Conservation (phyloP, 2,329 filamentous ascomycete species). For the Pseudopyricularia cyperi region DNA sequence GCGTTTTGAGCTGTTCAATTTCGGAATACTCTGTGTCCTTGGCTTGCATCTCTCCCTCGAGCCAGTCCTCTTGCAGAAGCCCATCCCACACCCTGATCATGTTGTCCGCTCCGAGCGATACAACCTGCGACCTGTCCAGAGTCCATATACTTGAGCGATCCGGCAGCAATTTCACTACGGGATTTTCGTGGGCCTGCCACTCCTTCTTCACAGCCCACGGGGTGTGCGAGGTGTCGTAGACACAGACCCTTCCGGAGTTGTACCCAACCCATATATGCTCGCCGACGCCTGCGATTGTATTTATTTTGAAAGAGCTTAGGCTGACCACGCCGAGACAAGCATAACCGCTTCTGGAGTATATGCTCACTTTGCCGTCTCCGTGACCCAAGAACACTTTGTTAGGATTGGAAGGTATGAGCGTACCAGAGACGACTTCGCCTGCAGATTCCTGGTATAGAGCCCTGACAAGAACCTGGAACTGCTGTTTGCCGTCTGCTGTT, state of each 20-base stretch:
- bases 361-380: conserved; percentile 81
- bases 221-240: conserved; percentile 72
- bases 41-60: conserved; percentile 80
- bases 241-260: conserved; percentile 85
- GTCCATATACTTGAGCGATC: conserved; percentile 79
- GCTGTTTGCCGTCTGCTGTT: conserved; percentile 49
- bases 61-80: conserved; percentile 82
- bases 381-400: conserved; percentile 84
- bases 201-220: conserved; percentile 91
- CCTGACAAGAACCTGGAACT: conserved; percentile 63
- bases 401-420: conserved; percentile 59
- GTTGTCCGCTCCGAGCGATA: conserved; percentile 80
- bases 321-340: conserved; percentile 68
- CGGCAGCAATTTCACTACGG: conserved; percentile 62
- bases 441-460: conserved; percentile 59
- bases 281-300: conserved; percentile 68
- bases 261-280: conserved; percentile 84
- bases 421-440: conserved; percentile 78
- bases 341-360: conserved; percentile 74
- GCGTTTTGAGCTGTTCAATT: conserved; percentile 68
- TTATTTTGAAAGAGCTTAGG: conserved; percentile 92
- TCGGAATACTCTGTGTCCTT: conserved; percentile 72
- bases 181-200: conserved; percentile 81
- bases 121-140: conserved; percentile 69
- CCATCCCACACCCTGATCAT: conserved; percentile 83